Conservation (phyloP, 2,329 filamentous ascomycete genomes). For the Aureobasidium lini region DNA sequence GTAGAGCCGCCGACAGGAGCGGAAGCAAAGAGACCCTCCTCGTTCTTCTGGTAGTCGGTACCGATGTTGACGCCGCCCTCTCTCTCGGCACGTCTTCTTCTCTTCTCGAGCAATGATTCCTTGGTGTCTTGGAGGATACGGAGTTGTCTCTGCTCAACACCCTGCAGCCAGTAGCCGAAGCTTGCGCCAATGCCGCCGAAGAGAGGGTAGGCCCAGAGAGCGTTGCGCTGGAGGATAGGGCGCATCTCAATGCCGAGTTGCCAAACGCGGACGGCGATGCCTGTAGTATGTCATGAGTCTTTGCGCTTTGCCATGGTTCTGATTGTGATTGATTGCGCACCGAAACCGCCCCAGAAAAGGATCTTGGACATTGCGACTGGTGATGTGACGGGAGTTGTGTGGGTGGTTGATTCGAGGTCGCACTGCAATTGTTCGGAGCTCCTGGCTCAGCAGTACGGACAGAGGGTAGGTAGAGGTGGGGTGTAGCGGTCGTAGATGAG, state of each 20-base stretch:
- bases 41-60: slow-evolving; percentile 25
- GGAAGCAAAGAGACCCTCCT: slow-evolving; percentile 25
- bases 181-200: slow-evolving; percentile 79
- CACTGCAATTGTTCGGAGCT: neutral
- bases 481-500: neutral
- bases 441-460: neutral
- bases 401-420: neutral
- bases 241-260: slow-evolving; percentile 98
- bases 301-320: neutral
- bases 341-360: slow-evolving; percentile 85
- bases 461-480: neutral
- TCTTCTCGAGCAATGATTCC: slow-evolving; percentile 77
- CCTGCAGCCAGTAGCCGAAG: slow-evolving; percentile 96
- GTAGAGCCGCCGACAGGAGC: neutral
- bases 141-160: slow-evolving; percentile 76
- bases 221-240: slow-evolving; percentile 77
- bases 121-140: slow-evolving; percentile 71
- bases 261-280: slow-evolving; percentile 86
- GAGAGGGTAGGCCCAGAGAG: slow-evolving; percentile 84
- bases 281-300: slow-evolving; percentile 41
- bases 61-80: slow-evolving; percentile 38
- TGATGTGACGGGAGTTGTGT: neutral
- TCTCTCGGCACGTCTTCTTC: slow-evolving; percentile 65
- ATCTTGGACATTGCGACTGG: slow-evolving; percentile 39
- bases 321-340: slow-evolving; percentile 39